Conservation (phyloP, 2,329 filamentous ascomycete genomes). For the Polytolypa hystricis region DNA sequence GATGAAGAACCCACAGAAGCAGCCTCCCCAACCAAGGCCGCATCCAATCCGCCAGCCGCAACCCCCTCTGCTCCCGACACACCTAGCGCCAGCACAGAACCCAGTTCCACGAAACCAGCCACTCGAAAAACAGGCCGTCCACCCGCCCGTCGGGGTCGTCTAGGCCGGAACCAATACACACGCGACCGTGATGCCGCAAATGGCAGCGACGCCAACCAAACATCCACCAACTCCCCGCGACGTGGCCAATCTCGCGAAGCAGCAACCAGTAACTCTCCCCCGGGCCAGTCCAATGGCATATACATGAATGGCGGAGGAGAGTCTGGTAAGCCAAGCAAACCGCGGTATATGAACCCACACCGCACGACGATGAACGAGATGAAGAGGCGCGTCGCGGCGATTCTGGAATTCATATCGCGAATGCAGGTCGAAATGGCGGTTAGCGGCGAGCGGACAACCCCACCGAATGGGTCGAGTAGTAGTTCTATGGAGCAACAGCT, state of each 20-base stretch:
- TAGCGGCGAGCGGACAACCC: conserved; percentile 36
- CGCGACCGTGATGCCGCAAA: conserved; percentile 58
- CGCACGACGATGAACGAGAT: conserved; percentile 75
- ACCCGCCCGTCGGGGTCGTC: conserved; percentile 54
- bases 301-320: conserved; percentile 48
- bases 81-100: conserved; percentile 27
- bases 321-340: conserved; percentile 49
- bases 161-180: conserved; percentile 72
- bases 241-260: conserved; percentile 30
- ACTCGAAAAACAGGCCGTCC: conserved; percentile 53
- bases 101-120: conserved; percentile 27
- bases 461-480: conserved; percentile 24
- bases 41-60: conserved; percentile 27
- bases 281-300: conserved; percentile 28
- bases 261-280: conserved; percentile 26
- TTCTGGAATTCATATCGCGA: conserved; percentile 80
- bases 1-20: conserved; percentile 63
- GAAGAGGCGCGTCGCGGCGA: conserved; percentile 69
- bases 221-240: conserved; percentile 29
- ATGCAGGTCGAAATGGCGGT: conserved; percentile 79
- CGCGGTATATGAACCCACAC: conserved; percentile 43
- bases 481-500: conserved; percentile 19
- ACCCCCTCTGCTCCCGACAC: conserved; percentile 33
- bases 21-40: conserved; percentile 41
- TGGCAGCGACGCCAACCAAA: conserved; percentile 32